These are phyloP conservation scores for Sarocladium strictum DNA, from an alignment of 2,329 filamentous ascomycete genomes.

Conservation along the genomic window DNA sequence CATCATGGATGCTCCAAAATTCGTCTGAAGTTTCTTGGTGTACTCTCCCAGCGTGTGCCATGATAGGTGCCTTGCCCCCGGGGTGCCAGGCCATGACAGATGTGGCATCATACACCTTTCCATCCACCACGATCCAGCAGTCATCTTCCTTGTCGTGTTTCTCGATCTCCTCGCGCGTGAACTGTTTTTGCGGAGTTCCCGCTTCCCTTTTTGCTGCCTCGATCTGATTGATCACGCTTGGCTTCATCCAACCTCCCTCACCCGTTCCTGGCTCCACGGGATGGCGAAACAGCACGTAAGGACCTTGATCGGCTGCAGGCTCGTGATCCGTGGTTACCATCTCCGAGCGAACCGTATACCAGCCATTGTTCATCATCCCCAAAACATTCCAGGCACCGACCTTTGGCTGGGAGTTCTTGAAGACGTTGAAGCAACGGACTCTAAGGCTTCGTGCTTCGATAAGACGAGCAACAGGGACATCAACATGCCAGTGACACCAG, in stretches of 20 bases:
- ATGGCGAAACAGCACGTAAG: constrained; percentile 33
- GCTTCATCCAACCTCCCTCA: constrained; percentile 45
- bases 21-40: constrained; percentile 42
- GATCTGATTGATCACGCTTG: constrained; percentile 37
- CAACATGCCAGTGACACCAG: neutral
- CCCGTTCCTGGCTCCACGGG: constrained; percentile 37
- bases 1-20: constrained; percentile 45
- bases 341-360: neutral
- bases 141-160: constrained; percentile 41
- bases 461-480: neutral
- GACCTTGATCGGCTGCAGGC: neutral
- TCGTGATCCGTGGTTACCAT: neutral
- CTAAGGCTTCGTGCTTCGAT: neutral
- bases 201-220: constrained; percentile 36
- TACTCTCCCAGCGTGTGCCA: constrained; percentile 43
- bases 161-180: constrained; percentile 45
- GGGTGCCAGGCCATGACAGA: constrained; percentile 42
- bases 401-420: neutral
- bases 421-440: neutral
- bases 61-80: constrained; percentile 39
- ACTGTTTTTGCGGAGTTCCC: constrained; percentile 40
- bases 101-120: constrained; percentile 45
- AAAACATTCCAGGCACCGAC: neutral
- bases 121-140: constrained; percentile 48
- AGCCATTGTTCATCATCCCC: constrained; percentile 1